Base-by-base conservation (phyloP, 2,329 filamentous ascomycete species). In the Aspergillus alliaceus region DNA sequence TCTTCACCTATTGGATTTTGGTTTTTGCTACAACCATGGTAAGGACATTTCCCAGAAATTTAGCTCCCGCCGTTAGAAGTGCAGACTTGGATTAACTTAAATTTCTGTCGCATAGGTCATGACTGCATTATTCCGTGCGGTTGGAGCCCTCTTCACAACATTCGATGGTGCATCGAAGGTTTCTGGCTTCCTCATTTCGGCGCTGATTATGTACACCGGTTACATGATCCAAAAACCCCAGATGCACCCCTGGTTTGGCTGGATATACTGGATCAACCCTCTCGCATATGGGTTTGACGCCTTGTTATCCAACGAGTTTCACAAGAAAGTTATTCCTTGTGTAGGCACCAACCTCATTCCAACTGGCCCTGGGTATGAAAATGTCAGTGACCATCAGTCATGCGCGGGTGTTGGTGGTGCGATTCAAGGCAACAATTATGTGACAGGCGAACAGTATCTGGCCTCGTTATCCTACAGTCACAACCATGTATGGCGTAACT, bases 1-100 rank as follows among this genome's bases (percentile, higher is more conserved):
- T 88, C 73, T 87, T 89, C 64, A 87, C 84, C 0, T 87, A 81
- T 63, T 88, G 82, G 83, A 58, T 83, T 20, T 53, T 85, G 9
- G 65, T 86, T 0, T 74, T 85, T 32, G 67, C 78, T 0, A 77
- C 78, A 0, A 80, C 82, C 0, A 81, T 87, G 68, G 44, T 48
- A 48, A 48, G 27, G 14, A 31, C 22, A 18, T 7, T 2, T 9
- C 11, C 27, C n/a, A 24, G 7, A 6, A 29, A 14, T 14, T 20
- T 11, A 6, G 2, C 15, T 7, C 27, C 14, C 20, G 2, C 22
- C 6, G 18, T 40, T 14, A 2, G 14, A 27, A 42, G 40, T 11
- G 14, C 14, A 44, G 15, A 14, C 1, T 4, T n/a, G n/a, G 2
- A 18, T n/a, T 48, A 48, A 48, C 25, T 15, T 9, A 48, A 48